Percentiles rank a stretch among this genome's conserved stretches.
These are phyloP conservation scores for Hapsidospora chrysogenum DNA, from an alignment of 495 filamentous ascomycete genomes.

Conservation along the genomic window DNA sequence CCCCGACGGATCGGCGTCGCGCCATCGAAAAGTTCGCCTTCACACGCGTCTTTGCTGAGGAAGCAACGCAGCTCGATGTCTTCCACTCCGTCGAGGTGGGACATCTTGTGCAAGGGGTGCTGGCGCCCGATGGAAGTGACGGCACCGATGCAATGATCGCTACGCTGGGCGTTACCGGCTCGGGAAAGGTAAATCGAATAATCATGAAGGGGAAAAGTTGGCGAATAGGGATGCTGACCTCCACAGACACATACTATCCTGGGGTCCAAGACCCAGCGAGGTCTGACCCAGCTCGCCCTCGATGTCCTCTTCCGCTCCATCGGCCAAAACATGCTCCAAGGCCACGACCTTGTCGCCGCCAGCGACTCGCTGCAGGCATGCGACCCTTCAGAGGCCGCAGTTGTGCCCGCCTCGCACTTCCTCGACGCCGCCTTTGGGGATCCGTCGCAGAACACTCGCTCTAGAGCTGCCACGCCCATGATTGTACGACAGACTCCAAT, in stretches of 20 bases:
- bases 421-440: slow-evolving; percentile 68
- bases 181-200: slow-evolving; percentile 65
- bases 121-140: slow-evolving; percentile 48
- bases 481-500: slow-evolving; percentile 37
- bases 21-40: slow-evolving; percentile 90
- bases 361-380: slow-evolving; percentile 55
- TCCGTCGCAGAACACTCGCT: slow-evolving; percentile 36
- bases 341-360: slow-evolving; percentile 37
- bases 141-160: slow-evolving; percentile 81
- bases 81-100: slow-evolving; percentile 71
- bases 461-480: slow-evolving; percentile 70
- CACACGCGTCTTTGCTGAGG: slow-evolving; percentile 82
- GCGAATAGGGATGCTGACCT: too few relatives aligned
- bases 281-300: slow-evolving; percentile 79
- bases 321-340: slow-evolving; percentile 45
- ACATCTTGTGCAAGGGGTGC: slow-evolving; percentile 58
- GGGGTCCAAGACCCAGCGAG: slow-evolving; percentile 69
- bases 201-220: too few relatives aligned
- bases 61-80: slow-evolving; percentile 66
- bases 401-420: slow-evolving; percentile 63
- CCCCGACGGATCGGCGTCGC: slow-evolving; percentile 66
- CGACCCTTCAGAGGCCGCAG: slow-evolving; percentile 68
- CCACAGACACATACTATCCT: slow-evolving; percentile 88
- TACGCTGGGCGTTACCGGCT: slow-evolving; percentile 87
- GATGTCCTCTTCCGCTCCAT: slow-evolving; percentile 78